Evolutionary conservation across 805 yeast species (phyloP).

Genomic region (Suhomyces kilbournensis): DNA sequence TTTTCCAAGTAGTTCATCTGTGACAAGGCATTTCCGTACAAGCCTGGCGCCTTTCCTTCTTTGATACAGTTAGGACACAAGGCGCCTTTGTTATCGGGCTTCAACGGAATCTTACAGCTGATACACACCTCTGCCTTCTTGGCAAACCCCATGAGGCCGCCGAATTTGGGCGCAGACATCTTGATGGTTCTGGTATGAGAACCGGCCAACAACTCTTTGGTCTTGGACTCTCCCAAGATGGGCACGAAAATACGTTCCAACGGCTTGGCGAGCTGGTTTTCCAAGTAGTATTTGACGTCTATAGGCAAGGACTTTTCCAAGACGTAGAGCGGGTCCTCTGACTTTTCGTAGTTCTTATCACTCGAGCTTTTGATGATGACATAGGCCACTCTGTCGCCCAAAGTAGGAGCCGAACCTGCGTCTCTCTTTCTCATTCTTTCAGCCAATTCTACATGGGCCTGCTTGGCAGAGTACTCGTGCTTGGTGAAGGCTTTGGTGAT

Average conservation of each 20-base stretch:
- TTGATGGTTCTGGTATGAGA: constrained; percentile 78
- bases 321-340: constrained; percentile 94
- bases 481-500: constrained; percentile 89
- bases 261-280: constrained; percentile 91
- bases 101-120: constrained; percentile 81
- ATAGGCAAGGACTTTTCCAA: constrained; percentile 89
- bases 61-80: constrained; percentile 76
- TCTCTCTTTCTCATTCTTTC: constrained; percentile 96
- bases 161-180: constrained; percentile 71
- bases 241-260: constrained; percentile 93
- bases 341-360: constrained; percentile 88
- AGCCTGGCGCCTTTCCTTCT: constrained; percentile 58
- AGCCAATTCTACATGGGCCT: constrained; percentile 95
- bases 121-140: constrained; percentile 86
- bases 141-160: constrained; percentile 90
- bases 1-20: constrained; percentile 77
- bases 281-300: constrained; percentile 90
- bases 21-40: constrained; percentile 78
- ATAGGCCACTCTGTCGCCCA: constrained; percentile 98
- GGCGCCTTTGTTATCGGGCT: constrained; percentile 58
- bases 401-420: constrained; percentile 93
- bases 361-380: constrained; percentile 78
- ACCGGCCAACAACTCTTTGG: constrained; percentile 77
- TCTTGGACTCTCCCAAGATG: constrained; percentile 79
- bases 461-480: constrained; percentile 91